Conservation (phyloP, 2,329 filamentous ascomycete species). For the Geosmithia flava region DNA sequence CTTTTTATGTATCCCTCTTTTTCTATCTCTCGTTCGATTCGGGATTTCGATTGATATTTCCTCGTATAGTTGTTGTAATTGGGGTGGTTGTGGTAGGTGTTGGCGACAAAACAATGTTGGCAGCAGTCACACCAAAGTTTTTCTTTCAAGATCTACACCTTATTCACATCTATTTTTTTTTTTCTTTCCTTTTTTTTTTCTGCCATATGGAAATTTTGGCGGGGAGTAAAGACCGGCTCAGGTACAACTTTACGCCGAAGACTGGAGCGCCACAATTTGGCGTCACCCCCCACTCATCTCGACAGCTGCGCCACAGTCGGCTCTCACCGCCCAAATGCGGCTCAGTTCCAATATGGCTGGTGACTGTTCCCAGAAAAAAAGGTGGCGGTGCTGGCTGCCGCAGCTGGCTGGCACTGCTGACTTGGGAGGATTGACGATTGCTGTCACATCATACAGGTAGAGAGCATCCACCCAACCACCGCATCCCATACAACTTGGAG, state of each 20-base stretch:
- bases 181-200: constrained; percentile 16
- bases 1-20: too few relatives aligned
- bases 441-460: not conserved
- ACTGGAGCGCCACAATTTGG: not conserved
- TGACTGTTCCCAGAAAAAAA: not conserved
- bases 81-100: not conserved
- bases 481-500: not conserved
- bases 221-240: constrained; percentile 8
- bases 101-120: not conserved
- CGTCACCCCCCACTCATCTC: not conserved
- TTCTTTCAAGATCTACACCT: not conserved
- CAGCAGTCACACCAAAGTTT: not conserved
- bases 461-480: not conserved
- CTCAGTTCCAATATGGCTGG: not conserved
- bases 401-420: not conserved
- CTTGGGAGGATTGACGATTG: not conserved
- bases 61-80: too few relatives aligned
- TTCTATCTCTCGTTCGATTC: too few relatives aligned
- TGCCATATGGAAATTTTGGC: constrained; percentile 17
- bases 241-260: not conserved
- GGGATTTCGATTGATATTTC: too few relatives aligned
- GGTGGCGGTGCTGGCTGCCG: not conserved
- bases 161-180: constrained; percentile 6
- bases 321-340: not conserved
- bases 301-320: not conserved